These are phyloP conservation scores for Backusella parvicylindrica DNA, from an alignment of 192 early-diverging fungal genomes.

Conservation along the genomic window DNA sequence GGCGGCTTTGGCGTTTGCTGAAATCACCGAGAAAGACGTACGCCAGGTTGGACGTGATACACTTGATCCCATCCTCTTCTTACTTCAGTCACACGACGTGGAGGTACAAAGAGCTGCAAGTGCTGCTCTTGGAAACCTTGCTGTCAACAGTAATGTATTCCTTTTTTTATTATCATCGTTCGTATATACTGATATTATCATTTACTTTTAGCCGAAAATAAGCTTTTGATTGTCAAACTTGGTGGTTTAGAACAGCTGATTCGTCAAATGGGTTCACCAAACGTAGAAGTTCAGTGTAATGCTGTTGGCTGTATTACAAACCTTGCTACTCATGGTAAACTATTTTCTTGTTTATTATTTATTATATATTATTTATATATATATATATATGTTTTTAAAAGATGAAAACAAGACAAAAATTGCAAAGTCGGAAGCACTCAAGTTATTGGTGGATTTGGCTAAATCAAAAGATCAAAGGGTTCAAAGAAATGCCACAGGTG, in stretches of 20 bases:
- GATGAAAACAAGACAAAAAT: slow-evolving; percentile 90
- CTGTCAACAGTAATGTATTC: slow-evolving; percentile 58
- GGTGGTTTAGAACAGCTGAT: slow-evolving; percentile 83
- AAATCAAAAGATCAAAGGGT: slow-evolving; percentile 80
- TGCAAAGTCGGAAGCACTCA: slow-evolving; percentile 78
- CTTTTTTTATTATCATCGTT: not conserved
- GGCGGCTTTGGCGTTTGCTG: slow-evolving; percentile 84
- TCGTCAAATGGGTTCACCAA: slow-evolving; percentile 79
- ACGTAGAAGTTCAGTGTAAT: slow-evolving; percentile 91
- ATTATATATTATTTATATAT: slow-evolving; percentile 9
- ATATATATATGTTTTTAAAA: slow-evolving; percentile 16
- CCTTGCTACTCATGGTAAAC: slow-evolving; percentile 73
- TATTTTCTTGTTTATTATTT: not conserved
- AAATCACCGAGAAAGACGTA: slow-evolving; percentile 87
- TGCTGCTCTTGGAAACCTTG: slow-evolving; percentile 88
- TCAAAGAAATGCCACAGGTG: slow-evolving; percentile 87
- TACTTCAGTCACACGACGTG: slow-evolving; percentile 78
- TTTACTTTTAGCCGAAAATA: slow-evolving; percentile 85
- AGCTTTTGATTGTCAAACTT: slow-evolving; percentile 79
- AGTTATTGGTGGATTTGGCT: slow-evolving; percentile 70
- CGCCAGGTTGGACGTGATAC: slow-evolving; percentile 72
- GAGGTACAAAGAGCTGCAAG: slow-evolving; percentile 84
- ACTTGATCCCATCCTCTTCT: slow-evolving; percentile 76
- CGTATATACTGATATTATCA: too few species aligned
- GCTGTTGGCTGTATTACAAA: slow-evolving; percentile 94